A percentile compares a stretch with the other conserved stretches of the same genome.
phyloP scores from a whole-genome alignment of 305 asterid genomes.

The Fraxinus xanthoxyloides region DNA sequence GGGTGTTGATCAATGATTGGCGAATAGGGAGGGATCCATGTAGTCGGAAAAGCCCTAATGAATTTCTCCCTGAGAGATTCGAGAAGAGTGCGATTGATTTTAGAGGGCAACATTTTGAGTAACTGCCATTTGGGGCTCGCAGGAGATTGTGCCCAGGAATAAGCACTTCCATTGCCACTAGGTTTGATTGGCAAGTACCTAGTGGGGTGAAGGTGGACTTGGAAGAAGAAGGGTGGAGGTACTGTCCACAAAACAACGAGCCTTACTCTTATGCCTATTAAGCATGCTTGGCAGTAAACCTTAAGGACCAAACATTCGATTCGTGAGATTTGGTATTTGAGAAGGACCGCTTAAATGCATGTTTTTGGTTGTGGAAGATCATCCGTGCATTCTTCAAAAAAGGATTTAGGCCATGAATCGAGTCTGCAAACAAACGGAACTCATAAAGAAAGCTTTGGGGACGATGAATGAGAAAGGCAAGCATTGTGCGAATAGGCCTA shows the following conservation, averaged over 20 bases:
- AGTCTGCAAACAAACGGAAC: not conserved
- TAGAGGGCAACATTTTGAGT: constrained; percentile 26
- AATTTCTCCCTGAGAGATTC: constrained; percentile 27
- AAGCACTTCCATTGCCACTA: constrained; percentile 5
- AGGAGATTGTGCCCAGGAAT: constrained; percentile 22
- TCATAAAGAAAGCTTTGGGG: not conserved
- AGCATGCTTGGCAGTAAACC: not conserved
- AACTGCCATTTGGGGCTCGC: constrained; percentile 30
- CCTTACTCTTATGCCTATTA: constrained; percentile 24
- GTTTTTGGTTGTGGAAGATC: not conserved
- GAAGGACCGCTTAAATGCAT: not conserved
- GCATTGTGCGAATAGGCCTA: not conserved
- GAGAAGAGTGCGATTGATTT: constrained; percentile 12
- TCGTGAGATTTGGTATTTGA: not conserved
- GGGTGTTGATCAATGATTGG: constrained; percentile 26
- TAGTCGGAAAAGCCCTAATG: constrained; percentile 19
- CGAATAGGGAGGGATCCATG: constrained; percentile 26
- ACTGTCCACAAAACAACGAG: constrained; percentile 18
- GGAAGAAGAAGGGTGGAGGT: constrained; percentile 24
- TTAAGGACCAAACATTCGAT: not conserved
- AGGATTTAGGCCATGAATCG: not conserved
- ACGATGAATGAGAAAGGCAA: not conserved
- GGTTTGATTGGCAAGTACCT: constrained; percentile 25
- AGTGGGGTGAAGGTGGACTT: constrained; percentile 18
- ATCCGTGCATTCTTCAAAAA: not conserved